These are phyloP conservation scores for Trifolium dubium DNA, from an alignment of 306 rosid genomes.

Conservation along the genomic window DNA sequence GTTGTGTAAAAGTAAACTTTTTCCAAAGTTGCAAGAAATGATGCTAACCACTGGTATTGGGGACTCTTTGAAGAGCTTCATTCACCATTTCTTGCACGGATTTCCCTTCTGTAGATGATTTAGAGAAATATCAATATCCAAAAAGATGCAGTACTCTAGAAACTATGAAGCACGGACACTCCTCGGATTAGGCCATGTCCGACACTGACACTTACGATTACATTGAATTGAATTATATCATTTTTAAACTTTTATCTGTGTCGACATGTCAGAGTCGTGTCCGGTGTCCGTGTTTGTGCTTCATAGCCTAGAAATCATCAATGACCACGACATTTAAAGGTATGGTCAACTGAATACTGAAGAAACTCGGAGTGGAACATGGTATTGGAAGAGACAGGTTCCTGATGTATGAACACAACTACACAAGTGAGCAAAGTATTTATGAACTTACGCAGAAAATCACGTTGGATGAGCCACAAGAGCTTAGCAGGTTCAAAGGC, in stretches of 20 bases:
- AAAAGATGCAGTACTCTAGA: no score
- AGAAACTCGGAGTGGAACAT: no score
- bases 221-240: no score
- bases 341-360: no score
- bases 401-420: constrained; percentile 14
- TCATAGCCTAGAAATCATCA: no score
- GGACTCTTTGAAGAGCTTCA: constrained; percentile 85
- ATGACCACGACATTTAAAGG: no score
- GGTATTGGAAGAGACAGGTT: not conserved
- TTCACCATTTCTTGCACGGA: constrained; percentile 92
- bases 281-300: no score
- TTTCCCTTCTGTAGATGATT: constrained; percentile 75
- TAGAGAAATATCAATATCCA: constrained; percentile 28
- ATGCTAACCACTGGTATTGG: constrained; percentile 74
- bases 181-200: no score
- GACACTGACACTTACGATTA: no score
- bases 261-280: no score
- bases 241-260: no score
- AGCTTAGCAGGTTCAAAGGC: constrained; percentile 99
- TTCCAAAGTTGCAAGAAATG: constrained; percentile 19
- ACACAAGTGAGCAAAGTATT: constrained; percentile 17
- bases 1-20: constrained; percentile 24
- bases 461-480: constrained; percentile 99
- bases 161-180: no score
- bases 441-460: constrained; percentile 82